Evolutionary conservation across 257 asterid genomes (phyloP), one percentile per base, ranked within the genome.

Genomic region (Ehretia macrophylla): DNA sequence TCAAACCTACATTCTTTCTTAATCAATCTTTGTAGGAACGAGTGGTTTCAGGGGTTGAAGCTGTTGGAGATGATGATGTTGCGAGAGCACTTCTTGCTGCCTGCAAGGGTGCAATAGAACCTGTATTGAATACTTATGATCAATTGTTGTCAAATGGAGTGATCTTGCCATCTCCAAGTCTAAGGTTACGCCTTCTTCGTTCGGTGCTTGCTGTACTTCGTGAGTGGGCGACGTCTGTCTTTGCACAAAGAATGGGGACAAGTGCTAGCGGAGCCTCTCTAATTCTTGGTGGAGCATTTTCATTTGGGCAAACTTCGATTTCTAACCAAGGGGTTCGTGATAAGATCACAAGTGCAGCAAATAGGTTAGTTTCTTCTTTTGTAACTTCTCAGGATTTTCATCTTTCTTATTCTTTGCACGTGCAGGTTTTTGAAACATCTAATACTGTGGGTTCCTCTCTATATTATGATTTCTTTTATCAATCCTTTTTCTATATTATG

Each of bases 61-160:
- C 72, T 38, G 85, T 80, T 70, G 96, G 95, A 39, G 99, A 93
- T 60, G 99, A 93, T 77, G 97, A 86, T 75, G 73, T 89, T 62
- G 84, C 94, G 5, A 82, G 95, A 81, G 96, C 95, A 64, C 83
- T 93, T 72, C 72, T 89, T 47, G 85, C 87, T 72, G 87, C 99
- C 51, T 93, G 96, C 78, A 85, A 81, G 81, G 92, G 96, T 68
- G 81, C 94, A 35, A 71, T 75, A 58, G 99, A 89, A 70, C 96
- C 95, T 37, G 95, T 89, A 66, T 83, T 93, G 61, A 81, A 73
- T 75, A 80, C 94, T 32, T 89, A 89, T 32, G 95, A 89, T 60
- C 95, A 83, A 68, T 66, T 93, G 68, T 68, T 89, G 72, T 86
- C 94, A 20, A 83, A 74, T 56, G 95, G 96, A 54, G 95, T 80